phyloP scores from a whole-genome alignment of 345 rosid species.

The Melaleuca quinquenervia region DNA sequence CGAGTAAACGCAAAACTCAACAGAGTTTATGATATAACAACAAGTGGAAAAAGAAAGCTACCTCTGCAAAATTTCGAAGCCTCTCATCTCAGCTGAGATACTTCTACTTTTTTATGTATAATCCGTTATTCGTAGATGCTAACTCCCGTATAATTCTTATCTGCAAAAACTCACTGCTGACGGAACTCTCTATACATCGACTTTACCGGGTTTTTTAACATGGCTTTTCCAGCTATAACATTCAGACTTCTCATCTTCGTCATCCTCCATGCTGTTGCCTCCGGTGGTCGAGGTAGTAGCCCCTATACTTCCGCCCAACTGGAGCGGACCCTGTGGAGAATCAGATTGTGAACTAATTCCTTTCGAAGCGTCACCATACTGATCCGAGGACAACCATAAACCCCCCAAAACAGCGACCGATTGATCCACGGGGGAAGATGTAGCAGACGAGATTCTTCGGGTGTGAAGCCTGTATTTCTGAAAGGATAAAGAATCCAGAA shows the following conservation, averaged over 20 bases:
- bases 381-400: conserved; percentile 59
- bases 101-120: conserved; percentile 24
- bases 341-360: conserved; percentile 52
- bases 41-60: conserved; percentile 19
- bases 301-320: conserved; percentile 45
- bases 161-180: conserved; percentile 52
- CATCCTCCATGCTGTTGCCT: conserved; percentile 83
- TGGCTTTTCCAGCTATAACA: conserved; percentile 60
- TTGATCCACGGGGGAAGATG: conserved; percentile 37
- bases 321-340: conserved; percentile 94
- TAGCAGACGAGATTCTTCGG: conserved; percentile 25
- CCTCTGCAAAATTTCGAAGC: conserved; percentile 43
- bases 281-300: conserved; percentile 47
- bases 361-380: conserved; percentile 39
- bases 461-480: conserved; percentile 89
- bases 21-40: conserved; percentile 2
- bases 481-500: conserved; percentile 12
- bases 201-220: conserved; percentile 24
- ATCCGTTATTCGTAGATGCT: conserved; percentile 3
- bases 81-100: conserved; percentile 9
- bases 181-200: conserved; percentile 27
- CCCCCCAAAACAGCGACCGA: conserved; percentile 50
- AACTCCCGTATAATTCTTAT: conserved; percentile 38
- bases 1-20: conserved; percentile 21
- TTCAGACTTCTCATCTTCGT: conserved; percentile 68